Evolutionary conservation across 768 basidiomycete species (phyloP).

Genomic region (Mrakia hoshinonis): DNA sequence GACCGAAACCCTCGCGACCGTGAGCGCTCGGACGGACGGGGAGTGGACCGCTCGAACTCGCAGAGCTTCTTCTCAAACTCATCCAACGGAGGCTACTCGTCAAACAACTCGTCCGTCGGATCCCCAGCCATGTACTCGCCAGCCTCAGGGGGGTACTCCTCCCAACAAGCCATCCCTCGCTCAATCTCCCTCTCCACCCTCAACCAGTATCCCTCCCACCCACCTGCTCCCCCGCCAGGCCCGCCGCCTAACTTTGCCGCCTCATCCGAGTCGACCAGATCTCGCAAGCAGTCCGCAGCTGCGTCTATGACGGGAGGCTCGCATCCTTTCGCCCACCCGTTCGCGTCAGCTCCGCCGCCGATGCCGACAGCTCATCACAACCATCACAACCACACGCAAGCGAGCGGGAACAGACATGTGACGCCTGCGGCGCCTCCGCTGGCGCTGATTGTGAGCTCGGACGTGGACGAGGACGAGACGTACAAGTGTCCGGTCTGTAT

Average conservation of each 20-base stretch:
- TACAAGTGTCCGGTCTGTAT: constrained; percentile 94
- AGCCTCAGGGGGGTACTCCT: neutral
- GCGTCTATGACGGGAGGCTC: neutral
- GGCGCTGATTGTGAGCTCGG: constrained; percentile 16
- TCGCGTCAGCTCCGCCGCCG: neutral
- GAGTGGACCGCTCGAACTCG: too few species aligned
- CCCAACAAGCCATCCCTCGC: neutral
- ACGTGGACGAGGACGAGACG: constrained; percentile 54
- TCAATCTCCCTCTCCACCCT: constrained; percentile 6
- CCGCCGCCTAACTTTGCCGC: neutral
- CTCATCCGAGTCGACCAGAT: neutral
- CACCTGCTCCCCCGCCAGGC: neutral
- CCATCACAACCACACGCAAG: neutral
- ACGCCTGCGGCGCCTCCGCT: constrained; percentile 2
- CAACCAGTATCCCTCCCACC: neutral
- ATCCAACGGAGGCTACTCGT: neutral
- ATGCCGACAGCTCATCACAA: neutral
- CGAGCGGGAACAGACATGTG: neutral
- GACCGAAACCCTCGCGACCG: too few species aligned
- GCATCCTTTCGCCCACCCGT: neutral
- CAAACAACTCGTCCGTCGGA: neutral
- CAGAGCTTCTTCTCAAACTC: too few species aligned
- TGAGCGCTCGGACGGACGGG: too few species aligned
- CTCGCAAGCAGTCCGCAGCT: constrained; percentile 2
- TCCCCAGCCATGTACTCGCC: neutral